Evolutionary conservation across 352 stramenopile genomes (phyloP).

Genomic region (Lagenidium sp.): DNA sequence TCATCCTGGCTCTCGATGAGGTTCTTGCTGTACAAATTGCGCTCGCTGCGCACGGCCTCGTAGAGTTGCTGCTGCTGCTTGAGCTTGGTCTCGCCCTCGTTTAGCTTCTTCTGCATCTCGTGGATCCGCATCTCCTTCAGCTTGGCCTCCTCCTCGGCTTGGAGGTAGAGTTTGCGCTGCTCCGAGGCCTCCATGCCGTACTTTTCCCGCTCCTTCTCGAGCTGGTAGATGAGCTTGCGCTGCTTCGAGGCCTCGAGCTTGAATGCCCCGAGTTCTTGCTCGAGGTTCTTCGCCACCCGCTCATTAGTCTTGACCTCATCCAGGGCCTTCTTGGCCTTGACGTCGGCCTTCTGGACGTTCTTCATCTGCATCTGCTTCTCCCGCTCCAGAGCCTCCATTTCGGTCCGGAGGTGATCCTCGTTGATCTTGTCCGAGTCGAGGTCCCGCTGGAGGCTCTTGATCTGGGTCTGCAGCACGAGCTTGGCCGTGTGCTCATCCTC

Average conservation of each 20-base stretch:
- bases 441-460: conserved; percentile 79
- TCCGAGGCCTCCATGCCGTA: conserved; percentile 83
- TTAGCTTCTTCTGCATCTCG: conserved; percentile 83
- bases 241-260: conserved; percentile 85
- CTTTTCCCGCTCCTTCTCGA: conserved; percentile 92
- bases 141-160: conserved; percentile 76
- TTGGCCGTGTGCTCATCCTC: conserved; percentile 87
- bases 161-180: conserved; percentile 77
- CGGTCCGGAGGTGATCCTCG: conserved; percentile 56
- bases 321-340: conserved; percentile 79
- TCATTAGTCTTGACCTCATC: conserved; percentile 91
- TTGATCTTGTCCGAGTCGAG: conserved; percentile 72
- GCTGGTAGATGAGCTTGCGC: conserved; percentile 85
- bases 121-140: conserved; percentile 75
- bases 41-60: conserved; percentile 90
- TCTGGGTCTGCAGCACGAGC: conserved; percentile 69
- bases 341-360: conserved; percentile 74
- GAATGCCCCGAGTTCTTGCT: conserved; percentile 75
- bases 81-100: conserved; percentile 89
- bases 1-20: conserved; percentile 94
- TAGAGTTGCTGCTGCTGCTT: conserved; percentile 97
- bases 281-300: conserved; percentile 81
- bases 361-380: conserved; percentile 84
- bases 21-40: conserved; percentile 95
- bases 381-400: conserved; percentile 81